phyloP scores from a whole-genome alignment of 2,329 filamentous ascomycete species.

The Elsinoe australis region DNA sequence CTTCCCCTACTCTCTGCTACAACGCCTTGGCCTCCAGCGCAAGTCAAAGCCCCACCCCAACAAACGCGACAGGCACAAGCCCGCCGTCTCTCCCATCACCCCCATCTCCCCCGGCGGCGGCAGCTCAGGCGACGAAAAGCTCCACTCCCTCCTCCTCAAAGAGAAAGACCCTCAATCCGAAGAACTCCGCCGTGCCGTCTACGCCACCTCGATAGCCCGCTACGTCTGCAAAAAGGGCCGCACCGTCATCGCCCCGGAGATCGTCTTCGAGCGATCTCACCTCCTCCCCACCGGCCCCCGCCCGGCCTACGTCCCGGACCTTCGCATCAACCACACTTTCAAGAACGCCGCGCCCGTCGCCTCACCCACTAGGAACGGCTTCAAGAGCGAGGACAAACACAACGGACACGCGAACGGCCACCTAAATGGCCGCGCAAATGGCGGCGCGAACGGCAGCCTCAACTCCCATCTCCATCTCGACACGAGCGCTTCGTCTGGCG shows the following conservation, averaged over 20 bases:
- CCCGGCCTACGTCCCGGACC: constrained; percentile 48
- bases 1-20: background rate
- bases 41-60: constrained; percentile 23
- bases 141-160: constrained; percentile 21
- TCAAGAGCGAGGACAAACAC: background rate
- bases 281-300: constrained; percentile 58
- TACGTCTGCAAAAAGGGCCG: constrained; percentile 51
- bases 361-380: too few species aligned
- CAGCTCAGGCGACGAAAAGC: constrained; percentile 22
- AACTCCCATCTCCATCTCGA: background rate
- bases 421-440: constrained; percentile 23
- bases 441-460: constrained; percentile 22
- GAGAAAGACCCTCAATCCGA: constrained; percentile 24
- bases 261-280: constrained; percentile 61
- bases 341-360: background rate
- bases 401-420: too few species aligned
- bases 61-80: constrained; percentile 17
- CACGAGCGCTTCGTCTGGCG: background rate
- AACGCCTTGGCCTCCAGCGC: constrained; percentile 2
- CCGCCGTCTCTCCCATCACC: background rate
- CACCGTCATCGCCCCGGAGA: constrained; percentile 74
- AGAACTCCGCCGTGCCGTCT: constrained; percentile 38
- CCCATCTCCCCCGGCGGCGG: constrained; percentile 3
- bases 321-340: constrained; percentile 2
- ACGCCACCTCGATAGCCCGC: constrained; percentile 42